Evolutionary conservation across 2,329 filamentous ascomycete genomes (phyloP).

Genomic region (Trichoderma asperellum): DNA sequence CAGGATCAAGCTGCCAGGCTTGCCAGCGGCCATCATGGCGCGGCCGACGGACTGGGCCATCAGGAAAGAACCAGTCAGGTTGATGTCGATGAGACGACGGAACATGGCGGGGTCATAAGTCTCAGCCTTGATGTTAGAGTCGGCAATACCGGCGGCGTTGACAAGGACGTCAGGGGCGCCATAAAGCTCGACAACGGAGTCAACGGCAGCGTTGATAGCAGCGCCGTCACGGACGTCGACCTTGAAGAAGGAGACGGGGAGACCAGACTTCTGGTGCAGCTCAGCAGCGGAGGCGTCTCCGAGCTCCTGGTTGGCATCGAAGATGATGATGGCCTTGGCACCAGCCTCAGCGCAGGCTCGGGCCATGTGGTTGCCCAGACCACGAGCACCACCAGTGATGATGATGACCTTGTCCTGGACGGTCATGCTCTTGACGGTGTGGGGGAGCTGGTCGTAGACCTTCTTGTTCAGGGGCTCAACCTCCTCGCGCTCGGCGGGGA

Average conservation of each 20-base stretch:
- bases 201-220: slow-evolving; percentile 71
- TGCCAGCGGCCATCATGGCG: slow-evolving; percentile 72
- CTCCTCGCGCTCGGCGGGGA: slow-evolving; percentile 49
- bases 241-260: slow-evolving; percentile 77
- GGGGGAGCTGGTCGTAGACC: slow-evolving; percentile 60
- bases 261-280: slow-evolving; percentile 71
- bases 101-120: slow-evolving; percentile 76
- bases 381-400: slow-evolving; percentile 75
- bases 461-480: slow-evolving; percentile 57
- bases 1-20: slow-evolving; percentile 74
- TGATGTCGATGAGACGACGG: slow-evolving; percentile 79
- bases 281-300: slow-evolving; percentile 71
- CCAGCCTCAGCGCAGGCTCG: slow-evolving; percentile 77
- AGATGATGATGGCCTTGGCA: slow-evolving; percentile 72
- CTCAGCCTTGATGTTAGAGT: slow-evolving; percentile 84
- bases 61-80: slow-evolving; percentile 78
- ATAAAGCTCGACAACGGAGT: slow-evolving; percentile 66
- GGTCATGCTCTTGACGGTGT: slow-evolving; percentile 70
- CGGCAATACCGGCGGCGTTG: slow-evolving; percentile 79
- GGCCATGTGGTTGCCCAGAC: slow-evolving; percentile 79
- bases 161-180: slow-evolving; percentile 75
- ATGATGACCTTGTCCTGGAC: slow-evolving; percentile 72
- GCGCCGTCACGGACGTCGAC: slow-evolving; percentile 75
- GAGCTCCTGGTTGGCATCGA: slow-evolving; percentile 76
- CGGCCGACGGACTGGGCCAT: slow-evolving; percentile 73